Percentiles rank a stretch among this genome's conserved stretches.
These are phyloP conservation scores for Macrophomina tecta DNA, from an alignment of 2,329 filamentous ascomycete species.

Conservation along the genomic window DNA sequence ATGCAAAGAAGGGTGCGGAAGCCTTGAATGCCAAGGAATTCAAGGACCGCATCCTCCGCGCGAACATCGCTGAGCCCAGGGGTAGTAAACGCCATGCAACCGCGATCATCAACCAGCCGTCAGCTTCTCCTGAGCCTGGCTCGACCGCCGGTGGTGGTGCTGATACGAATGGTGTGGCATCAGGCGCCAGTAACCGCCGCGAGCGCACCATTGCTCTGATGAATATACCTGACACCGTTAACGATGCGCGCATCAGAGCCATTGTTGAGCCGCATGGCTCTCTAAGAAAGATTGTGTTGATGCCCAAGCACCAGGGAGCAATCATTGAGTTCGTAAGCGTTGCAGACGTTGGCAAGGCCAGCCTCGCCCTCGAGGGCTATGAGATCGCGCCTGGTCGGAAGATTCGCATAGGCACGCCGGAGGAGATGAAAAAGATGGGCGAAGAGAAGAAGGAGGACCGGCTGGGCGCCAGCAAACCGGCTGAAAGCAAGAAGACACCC, in stretches of 20 bases:
- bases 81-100: conserved; percentile 71
- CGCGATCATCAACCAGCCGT: conserved; percentile 62
- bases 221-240: conserved; percentile 89
- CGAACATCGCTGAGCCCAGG: conserved; percentile 62
- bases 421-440: conserved; percentile 51
- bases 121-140: conserved; percentile 30
- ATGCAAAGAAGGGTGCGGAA: conserved; percentile 42
- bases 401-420: conserved; percentile 56
- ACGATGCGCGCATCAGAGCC: conserved; percentile 79
- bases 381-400: conserved; percentile 48
- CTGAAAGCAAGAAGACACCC: conserved; percentile 32
- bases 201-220: conserved; percentile 81
- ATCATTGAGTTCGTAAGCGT: conserved; percentile 81
- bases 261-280: conserved; percentile 73
- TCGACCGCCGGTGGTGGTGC: conserved; percentile 31
- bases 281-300: conserved; percentile 77
- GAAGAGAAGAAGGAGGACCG: conserved; percentile 16
- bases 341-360: conserved; percentile 73
- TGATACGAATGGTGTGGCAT: conserved; percentile 34
- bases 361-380: conserved; percentile 51
- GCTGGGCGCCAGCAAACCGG: background rate
- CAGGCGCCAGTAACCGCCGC: conserved; percentile 39
- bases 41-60: conserved; percentile 41
- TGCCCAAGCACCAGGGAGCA: conserved; percentile 82
- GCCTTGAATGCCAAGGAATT: conserved; percentile 42